Conservation (phyloP, 805 yeast genomes). For the Monosporozyma siamensis region DNA sequence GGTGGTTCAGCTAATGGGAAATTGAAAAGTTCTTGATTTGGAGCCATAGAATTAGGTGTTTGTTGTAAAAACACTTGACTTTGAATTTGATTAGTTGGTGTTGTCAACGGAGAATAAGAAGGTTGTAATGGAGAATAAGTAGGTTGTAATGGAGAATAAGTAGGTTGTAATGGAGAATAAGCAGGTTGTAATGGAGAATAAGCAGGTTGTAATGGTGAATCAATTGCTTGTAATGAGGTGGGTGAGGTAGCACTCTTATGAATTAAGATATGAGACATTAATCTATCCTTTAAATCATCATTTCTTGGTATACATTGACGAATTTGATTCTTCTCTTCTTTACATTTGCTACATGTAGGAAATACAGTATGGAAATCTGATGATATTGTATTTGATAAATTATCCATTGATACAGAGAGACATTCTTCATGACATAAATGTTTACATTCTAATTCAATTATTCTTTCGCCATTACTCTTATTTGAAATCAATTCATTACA, state of each 20-base stretch:
- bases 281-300: constrained; percentile 20
- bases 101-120: constrained; percentile 2
- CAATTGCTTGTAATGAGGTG: background rate
- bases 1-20: constrained; percentile 5
- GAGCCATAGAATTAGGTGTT: background rate
- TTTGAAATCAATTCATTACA: constrained; percentile 45
- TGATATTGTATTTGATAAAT: constrained; percentile 2
- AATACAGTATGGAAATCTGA: constrained; percentile 18
- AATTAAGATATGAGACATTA: constrained; percentile 21
- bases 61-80: background rate
- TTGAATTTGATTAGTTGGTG: constrained; percentile 2
- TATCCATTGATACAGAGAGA: constrained; percentile 34
- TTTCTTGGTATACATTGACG: constrained; percentile 24
- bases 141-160: background rate
- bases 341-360: constrained; percentile 23
- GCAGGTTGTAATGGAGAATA: constrained; percentile 2
- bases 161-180: constrained; percentile 3
- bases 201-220: constrained; percentile 1
- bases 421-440: constrained; percentile 55
- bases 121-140: constrained; percentile 2
- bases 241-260: constrained; percentile 5
- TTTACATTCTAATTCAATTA: constrained; percentile 43
- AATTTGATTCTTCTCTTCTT: constrained; percentile 5
- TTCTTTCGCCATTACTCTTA: constrained; percentile 36
- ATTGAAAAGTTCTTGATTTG: background rate